Evolutionary conservation across 164 flowering plant species (phyloP).

Genomic region (Nymphaea colorata): DNA sequence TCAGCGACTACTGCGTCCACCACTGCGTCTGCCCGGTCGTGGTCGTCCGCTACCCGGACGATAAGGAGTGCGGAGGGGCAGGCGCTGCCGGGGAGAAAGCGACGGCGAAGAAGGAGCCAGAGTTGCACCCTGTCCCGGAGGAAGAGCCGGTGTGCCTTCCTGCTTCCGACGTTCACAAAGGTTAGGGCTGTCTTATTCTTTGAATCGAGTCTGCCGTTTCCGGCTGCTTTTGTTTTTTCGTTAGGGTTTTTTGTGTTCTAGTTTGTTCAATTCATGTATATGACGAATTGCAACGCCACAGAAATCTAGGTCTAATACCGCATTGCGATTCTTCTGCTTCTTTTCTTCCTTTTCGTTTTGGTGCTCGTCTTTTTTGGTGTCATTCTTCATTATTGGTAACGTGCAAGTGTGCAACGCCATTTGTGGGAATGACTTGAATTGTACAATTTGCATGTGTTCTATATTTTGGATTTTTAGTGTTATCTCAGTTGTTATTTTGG

Average conservation of each 20-base stretch:
- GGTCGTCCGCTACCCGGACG: slow-evolving; percentile 56
- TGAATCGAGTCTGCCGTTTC: neutral
- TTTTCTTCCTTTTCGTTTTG: too few species aligned
- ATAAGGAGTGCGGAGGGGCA: slow-evolving; percentile 15
- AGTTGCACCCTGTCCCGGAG: slow-evolving; percentile 28
- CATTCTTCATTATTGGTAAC: too few species aligned
- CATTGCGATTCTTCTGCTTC: too few species aligned
- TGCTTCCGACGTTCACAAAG: slow-evolving; percentile 30
- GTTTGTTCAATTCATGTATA: too few species aligned
- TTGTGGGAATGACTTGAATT: too few species aligned
- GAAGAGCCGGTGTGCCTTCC: slow-evolving; percentile 39
- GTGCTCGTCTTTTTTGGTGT: too few species aligned
- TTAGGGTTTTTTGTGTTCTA: neutral
- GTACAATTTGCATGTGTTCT: too few species aligned
- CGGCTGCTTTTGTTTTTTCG: neutral
- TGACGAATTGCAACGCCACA: too few species aligned
- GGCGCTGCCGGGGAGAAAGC: neutral
- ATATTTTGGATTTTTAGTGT: too few species aligned
- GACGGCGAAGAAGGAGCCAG: slow-evolving; percentile 10
- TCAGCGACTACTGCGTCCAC: slow-evolving; percentile 78
- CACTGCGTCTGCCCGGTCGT: slow-evolving; percentile 86
- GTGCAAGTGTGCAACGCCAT: too few species aligned
- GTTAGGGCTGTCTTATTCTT: slow-evolving; percentile 3
- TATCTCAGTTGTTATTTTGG: too few species aligned
- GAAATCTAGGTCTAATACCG: too few species aligned